A percentile compares a stretch with the other conserved stretches of the same genome.
phyloP scores from a whole-genome alignment of 106 monocot species.

The Vanilla planifolia region DNA sequence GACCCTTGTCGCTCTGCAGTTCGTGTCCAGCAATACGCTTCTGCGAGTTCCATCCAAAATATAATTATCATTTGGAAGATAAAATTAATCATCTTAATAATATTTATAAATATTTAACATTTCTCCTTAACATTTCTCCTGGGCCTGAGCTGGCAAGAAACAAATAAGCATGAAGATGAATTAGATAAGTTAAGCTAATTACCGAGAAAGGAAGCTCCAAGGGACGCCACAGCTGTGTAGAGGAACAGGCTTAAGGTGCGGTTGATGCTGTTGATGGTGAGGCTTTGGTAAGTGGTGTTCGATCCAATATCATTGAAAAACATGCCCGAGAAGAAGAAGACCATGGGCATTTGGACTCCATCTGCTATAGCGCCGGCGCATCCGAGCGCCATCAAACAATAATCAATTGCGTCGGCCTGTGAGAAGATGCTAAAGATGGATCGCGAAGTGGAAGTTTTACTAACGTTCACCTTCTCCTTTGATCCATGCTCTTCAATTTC shows the following conservation, averaged over 20 bases:
- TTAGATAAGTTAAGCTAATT: not conserved
- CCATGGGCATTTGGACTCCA: constrained; percentile 23
- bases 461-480: too few relatives aligned
- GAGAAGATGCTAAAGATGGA: constrained; percentile 27
- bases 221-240: not conserved
- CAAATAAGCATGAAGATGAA: not conserved
- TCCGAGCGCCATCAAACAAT: constrained; percentile 34
- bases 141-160: not conserved
- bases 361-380: constrained; percentile 28
- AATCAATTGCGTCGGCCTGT: constrained; percentile 33
- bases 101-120: not conserved
- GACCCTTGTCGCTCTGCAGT: constrained; percentile 56
- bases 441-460: too few relatives aligned
- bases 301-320: constrained; percentile 36
- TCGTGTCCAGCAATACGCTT: constrained; percentile 62
- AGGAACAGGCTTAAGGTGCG: too few relatives aligned
- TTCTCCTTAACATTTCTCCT: not conserved
- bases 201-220: not conserved
- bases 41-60: constrained; percentile 10
- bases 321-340: constrained; percentile 31
- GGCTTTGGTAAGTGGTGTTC: not conserved
- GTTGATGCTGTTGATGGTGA: constrained; percentile 12
- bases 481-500: too few relatives aligned
- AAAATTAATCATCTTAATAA: not conserved
- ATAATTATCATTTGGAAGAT: not conserved